phyloP scores from a whole-genome alignment of 1,139 yeast genomes.

The Wickerhamomyces sp. region DNA sequence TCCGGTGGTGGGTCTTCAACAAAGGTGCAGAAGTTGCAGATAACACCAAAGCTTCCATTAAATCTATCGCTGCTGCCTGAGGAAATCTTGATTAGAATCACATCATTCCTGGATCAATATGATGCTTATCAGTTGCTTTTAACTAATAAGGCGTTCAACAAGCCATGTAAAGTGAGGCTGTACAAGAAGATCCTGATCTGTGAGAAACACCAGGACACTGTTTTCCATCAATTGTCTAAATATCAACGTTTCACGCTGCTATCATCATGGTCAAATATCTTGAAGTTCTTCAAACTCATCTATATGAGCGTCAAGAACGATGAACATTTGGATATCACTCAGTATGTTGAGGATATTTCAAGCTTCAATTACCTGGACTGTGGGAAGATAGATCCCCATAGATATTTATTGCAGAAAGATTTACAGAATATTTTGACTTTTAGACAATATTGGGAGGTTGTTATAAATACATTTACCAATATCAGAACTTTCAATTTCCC shows the following conservation, averaged over 20 bases:
- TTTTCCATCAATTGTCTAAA: slow-evolving; percentile 11
- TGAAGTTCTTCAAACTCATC: slow-evolving; percentile 13
- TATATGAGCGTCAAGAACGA: slow-evolving; percentile 6
- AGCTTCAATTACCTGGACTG: slow-evolving; percentile 20
- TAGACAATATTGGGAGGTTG: slow-evolving; percentile 20
- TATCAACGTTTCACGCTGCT: slow-evolving; percentile 13
- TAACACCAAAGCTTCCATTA: background rate
- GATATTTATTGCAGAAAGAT: slow-evolving; percentile 10
- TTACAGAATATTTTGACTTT: slow-evolving; percentile 13
- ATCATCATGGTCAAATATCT: slow-evolving; percentile 21
- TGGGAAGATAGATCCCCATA: slow-evolving; percentile 17
- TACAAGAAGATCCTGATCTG: slow-evolving; percentile 18
- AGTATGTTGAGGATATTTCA: slow-evolving; percentile 16
- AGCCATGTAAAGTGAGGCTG: slow-evolving; percentile 15
- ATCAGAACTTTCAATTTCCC: slow-evolving; percentile 15
- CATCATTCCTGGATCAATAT: slow-evolving; percentile 12
- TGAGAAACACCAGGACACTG: slow-evolving; percentile 21
- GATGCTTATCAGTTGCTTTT: slow-evolving; percentile 15
- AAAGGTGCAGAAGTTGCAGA: background rate
- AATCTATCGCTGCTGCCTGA: slow-evolving; percentile 11
- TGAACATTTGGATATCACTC: slow-evolving; percentile 3
- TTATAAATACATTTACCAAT: slow-evolving; percentile 10
- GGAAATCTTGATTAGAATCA: slow-evolving; percentile 13
- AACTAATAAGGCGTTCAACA: slow-evolving; percentile 11
- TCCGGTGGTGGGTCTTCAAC: background rate